A percentile compares a stretch with the other conserved stretches of the same genome.
Conservation (phyloP, 1,139 yeast genomes). For the Diutina pseudorugosa region DNA sequence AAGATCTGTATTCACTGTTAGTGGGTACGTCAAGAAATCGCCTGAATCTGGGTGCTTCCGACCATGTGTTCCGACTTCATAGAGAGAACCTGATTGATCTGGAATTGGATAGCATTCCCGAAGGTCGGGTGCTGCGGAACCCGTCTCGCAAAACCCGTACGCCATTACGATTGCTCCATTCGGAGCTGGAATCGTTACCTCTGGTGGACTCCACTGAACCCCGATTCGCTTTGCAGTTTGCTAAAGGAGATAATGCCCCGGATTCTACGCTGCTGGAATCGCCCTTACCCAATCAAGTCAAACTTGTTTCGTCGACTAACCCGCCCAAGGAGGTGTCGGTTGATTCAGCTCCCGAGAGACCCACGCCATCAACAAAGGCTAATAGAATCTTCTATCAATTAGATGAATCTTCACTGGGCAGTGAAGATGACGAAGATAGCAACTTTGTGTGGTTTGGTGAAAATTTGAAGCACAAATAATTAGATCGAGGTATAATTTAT, state of each 20-base stretch:
- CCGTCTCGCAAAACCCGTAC: conserved; percentile 4
- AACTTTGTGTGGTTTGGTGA: conserved; percentile 28
- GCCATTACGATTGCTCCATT: background rate
- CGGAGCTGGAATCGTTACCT: conserved; percentile 2
- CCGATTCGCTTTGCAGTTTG: background rate
- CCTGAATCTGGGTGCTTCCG: background rate
- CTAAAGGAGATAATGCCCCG: background rate
- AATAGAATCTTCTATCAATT: conserved; percentile 24
- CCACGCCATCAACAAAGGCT: conserved; percentile 4
- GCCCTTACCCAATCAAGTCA: background rate
- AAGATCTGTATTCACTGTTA: conserved; percentile 1
- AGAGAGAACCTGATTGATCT: background rate
- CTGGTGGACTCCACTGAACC: conserved; percentile 2
- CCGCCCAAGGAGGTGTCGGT: background rate
- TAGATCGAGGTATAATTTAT: background rate
- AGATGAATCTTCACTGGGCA: conserved; percentile 13
- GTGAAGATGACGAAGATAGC: conserved; percentile 6
- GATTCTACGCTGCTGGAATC: background rate
- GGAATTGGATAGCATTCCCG: conserved; percentile 1
- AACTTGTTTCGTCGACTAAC: background rate
- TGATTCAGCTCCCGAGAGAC: background rate
- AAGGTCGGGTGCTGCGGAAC: conserved; percentile 3
- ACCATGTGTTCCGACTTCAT: background rate
- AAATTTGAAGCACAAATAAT: conserved; percentile 10
- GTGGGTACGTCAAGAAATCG: background rate